A percentile compares a stretch with the other conserved stretches of the same genome.
Conservation (phyloP, 1,139 yeast genomes). For the Candida sojae region DNA sequence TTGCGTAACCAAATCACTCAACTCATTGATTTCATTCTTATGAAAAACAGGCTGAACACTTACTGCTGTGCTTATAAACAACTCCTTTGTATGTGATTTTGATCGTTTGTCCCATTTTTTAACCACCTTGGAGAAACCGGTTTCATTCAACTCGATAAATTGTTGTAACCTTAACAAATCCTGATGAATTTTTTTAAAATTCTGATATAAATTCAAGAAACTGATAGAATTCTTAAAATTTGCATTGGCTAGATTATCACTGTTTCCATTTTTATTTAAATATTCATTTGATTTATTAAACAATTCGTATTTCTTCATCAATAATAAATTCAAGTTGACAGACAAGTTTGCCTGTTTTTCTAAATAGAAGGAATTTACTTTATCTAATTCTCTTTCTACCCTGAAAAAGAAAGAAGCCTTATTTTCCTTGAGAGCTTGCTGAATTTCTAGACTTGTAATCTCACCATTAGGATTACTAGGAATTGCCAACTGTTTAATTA, state of each 20-base stretch:
- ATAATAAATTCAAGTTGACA: conserved; percentile 72
- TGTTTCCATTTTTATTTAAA: conserved; percentile 27
- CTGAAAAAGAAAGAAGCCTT: conserved; percentile 92
- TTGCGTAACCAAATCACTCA: conserved; percentile 80
- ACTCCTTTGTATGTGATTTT: conserved; percentile 89
- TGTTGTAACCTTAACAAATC: conserved; percentile 88
- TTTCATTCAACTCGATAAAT: conserved; percentile 89
- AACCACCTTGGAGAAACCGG: conserved; percentile 91
- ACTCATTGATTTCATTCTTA: conserved; percentile 78
- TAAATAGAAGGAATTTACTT: conserved; percentile 84
- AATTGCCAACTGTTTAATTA: conserved; percentile 68
- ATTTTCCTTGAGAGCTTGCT: conserved; percentile 77
- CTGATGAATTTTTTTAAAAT: conserved; percentile 84
- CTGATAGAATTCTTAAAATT: conserved; percentile 46
- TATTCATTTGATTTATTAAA: conserved; percentile 40
- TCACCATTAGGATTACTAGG: conserved; percentile 20
- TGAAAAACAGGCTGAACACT: conserved; percentile 97
- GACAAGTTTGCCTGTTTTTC: conserved; percentile 88
- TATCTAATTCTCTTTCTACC: conserved; percentile 90
- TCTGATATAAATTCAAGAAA: conserved; percentile 67
- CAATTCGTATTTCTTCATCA: conserved; percentile 68
- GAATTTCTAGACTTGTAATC: conserved; percentile 34
- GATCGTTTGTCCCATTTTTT: conserved; percentile 98
- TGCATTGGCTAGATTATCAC: conserved; percentile 19
- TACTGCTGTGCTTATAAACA: conserved; percentile 88